phyloP scores from a whole-genome alignment of 768 basidiomycete species.

The Sutorius australiensis region DNA sequence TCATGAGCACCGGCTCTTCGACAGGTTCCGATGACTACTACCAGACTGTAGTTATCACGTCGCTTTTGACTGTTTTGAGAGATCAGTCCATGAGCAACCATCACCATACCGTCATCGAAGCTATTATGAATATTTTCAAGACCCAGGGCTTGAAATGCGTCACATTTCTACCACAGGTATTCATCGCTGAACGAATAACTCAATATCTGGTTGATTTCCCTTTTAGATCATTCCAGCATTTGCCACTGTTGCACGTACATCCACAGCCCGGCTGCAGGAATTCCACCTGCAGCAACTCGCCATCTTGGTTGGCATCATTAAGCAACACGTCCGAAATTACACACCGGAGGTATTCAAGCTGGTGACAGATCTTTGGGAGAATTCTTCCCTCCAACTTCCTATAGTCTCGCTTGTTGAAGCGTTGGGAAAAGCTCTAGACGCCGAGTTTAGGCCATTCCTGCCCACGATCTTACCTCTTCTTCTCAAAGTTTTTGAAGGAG shows the following conservation, averaged over 20 bases:
- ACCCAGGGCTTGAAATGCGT: constrained; percentile 97
- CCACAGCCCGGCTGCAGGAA: constrained; percentile 80
- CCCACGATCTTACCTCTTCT: constrained; percentile 86
- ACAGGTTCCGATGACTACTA: constrained; percentile 91
- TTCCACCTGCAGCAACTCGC: constrained; percentile 95
- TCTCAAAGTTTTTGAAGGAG: constrained; percentile 89
- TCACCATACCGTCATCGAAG: constrained; percentile 93
- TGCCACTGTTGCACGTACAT: constrained; percentile 77
- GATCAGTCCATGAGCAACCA: constrained; percentile 83
- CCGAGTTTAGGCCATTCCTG: constrained; percentile 95
- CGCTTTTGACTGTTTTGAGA: constrained; percentile 80
- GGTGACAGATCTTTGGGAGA: constrained; percentile 90
- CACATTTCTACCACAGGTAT: constrained; percentile 88
- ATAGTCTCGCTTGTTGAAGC: constrained; percentile 92
- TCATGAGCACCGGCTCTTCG: constrained; percentile 55
- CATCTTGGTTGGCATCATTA: constrained; percentile 93
- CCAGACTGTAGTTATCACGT: constrained; percentile 90
- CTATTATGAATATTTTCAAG: constrained; percentile 98
- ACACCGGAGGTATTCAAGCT: constrained; percentile 81
- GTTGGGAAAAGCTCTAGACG: constrained; percentile 88
- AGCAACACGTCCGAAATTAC: constrained; percentile 93
- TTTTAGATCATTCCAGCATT: constrained; percentile 91
- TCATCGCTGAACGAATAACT: neutral
- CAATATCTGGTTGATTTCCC: constrained; percentile 8
- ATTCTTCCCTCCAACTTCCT: constrained; percentile 76